Evolutionary conservation across 805 yeast species (phyloP), one percentile per base, ranked within the genome.

Genomic region (Brettanomyces anomalus): DNA sequence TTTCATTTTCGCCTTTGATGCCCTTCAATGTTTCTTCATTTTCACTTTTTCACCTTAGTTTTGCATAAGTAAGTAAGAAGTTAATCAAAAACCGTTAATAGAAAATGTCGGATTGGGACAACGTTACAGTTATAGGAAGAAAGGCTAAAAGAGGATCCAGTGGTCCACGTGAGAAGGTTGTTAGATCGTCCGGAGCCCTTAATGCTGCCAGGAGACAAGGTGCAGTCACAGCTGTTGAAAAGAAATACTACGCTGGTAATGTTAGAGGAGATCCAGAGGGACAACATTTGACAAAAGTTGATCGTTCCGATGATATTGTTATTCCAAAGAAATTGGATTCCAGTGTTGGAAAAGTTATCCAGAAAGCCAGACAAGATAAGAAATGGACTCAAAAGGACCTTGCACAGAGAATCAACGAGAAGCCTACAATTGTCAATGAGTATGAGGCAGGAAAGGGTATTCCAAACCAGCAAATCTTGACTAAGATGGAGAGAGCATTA

Each of bases 161-260:
- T 5, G 96, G 94, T 32, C 96, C 96, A 53, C 78, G 87, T 60
- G 81, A 84, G 51, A 73, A 71, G 32, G 96, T 89, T 34, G 94
- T 96, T 39, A 81, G 81, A 60, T 71, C 90, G 11, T 70, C 74
- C 42, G 76, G 82, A 37, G 85, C 82, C 56, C 71, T 93, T 59
- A 93, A 93, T 62, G 95, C 87, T 24, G 98, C 98, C 42, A 81
- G 95, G 71, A 82, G 98, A 73, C 63, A 81, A 18, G 98, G 98
- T 50, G 74, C 78, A 43, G 90, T 93, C 43, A 74, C 93, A 33
- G 78, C 94, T 36, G 89, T 89, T 36, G 98, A 90, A 64, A 90
- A 90, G 78, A 93, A 90, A 67, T 93, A 85, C 65, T 83, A 83
- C 41, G 64, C 74, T 20, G 69, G 81, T 43, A 85, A 83, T 66